Evolutionary conservation across 345 rosid species (phyloP).

Genomic region (Microcos paniculata): DNA sequence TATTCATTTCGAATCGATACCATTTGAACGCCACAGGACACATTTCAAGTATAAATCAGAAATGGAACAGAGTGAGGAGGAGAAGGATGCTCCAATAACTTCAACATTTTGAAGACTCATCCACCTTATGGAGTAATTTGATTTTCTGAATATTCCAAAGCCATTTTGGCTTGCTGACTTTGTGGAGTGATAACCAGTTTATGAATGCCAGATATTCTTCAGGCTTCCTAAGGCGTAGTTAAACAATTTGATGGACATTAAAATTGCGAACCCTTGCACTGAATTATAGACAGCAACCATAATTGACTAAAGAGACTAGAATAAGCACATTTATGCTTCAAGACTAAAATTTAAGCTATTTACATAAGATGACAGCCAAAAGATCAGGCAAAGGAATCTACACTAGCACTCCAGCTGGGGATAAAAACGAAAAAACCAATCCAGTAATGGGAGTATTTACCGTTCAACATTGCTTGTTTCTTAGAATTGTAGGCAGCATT

Average conservation of each 20-base stretch:
- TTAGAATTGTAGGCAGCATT: slow-evolving; percentile 95
- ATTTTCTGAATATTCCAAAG: neutral
- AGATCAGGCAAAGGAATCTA: neutral
- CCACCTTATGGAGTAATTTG: neutral
- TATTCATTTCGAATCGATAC: no score
- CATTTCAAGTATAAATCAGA: neutral
- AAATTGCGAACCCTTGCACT: neutral
- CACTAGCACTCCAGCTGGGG: neutral
- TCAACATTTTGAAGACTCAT: neutral
- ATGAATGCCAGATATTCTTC: neutral
- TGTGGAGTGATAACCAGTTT: neutral
- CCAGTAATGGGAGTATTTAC: slow-evolving; percentile 36
- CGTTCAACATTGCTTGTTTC: slow-evolving; percentile 87
- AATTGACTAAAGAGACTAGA: neutral
- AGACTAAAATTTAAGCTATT: neutral
- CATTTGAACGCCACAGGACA: neutral
- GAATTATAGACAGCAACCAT: neutral
- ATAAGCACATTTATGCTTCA: neutral
- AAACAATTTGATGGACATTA: neutral
- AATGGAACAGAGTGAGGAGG: neutral
- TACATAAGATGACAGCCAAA: neutral
- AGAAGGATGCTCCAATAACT: neutral
- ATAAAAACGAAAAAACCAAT: slow-evolving; percentile 8
- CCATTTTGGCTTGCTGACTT: neutral
- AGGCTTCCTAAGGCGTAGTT: neutral